A percentile compares a stretch with the other conserved stretches of the same genome.
phyloP scores from a whole-genome alignment of 805 yeast species.

The Starmerella geochares region DNA sequence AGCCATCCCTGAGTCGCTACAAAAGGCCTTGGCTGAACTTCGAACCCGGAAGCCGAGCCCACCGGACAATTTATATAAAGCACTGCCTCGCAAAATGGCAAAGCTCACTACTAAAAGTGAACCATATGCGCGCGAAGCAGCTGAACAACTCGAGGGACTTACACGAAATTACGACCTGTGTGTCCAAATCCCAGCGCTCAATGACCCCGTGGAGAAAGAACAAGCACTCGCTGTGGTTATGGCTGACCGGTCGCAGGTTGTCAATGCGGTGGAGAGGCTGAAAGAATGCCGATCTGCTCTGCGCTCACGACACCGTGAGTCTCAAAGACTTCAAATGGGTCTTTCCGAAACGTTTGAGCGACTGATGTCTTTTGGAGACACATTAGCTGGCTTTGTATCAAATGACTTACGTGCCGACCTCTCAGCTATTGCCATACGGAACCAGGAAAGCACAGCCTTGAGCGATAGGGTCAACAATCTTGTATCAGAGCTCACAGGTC shows the following conservation, averaged over 20 bases:
- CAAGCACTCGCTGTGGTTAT: slow-evolving; percentile 50
- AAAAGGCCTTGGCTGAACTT: slow-evolving; percentile 19
- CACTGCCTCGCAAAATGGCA: slow-evolving; percentile 29
- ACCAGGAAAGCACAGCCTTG: slow-evolving; percentile 18
- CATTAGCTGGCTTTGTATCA: slow-evolving; percentile 22
- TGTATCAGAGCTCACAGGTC: slow-evolving; percentile 33
- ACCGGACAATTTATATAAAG: slow-evolving; percentile 27
- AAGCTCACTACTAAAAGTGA: slow-evolving; percentile 24
- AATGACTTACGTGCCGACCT: slow-evolving; percentile 19
- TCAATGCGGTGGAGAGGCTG: slow-evolving; percentile 27
- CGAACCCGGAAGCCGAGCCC: slow-evolving; percentile 17
- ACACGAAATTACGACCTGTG: slow-evolving; percentile 82
- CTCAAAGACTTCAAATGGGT: slow-evolving; percentile 18
- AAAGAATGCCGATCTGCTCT: slow-evolving; percentile 19
- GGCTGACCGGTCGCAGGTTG: slow-evolving; percentile 31
- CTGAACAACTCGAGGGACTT: slow-evolving; percentile 54
- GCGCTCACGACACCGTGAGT: slow-evolving; percentile 12
- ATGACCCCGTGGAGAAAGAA: slow-evolving; percentile 35
- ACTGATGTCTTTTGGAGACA: slow-evolving; percentile 15
- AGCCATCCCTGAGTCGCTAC: slow-evolving; percentile 16
- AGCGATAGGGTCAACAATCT: slow-evolving; percentile 26
- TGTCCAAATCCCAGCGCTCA: slow-evolving; percentile 36
- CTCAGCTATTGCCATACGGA: slow-evolving; percentile 20
- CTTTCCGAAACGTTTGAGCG: slow-evolving; percentile 27
- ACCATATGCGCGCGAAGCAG: slow-evolving; percentile 55